phyloP scores from a whole-genome alignment of 495 filamentous ascomycete species.

The Podospora fimiseda region DNA sequence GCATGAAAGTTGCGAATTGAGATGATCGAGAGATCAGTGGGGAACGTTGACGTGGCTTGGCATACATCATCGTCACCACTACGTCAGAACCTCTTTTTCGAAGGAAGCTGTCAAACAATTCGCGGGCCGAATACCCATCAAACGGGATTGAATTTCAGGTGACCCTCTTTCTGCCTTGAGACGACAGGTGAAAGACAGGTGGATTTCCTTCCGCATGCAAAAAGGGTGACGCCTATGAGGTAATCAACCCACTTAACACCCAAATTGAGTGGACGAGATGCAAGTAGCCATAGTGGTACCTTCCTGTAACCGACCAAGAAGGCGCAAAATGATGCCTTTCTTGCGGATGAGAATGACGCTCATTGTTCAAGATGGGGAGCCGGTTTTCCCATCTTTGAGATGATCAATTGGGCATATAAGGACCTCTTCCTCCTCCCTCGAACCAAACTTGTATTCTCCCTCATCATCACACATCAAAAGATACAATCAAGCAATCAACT shows the following conservation, averaged over 20 bases:
- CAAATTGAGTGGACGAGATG: too few species aligned
- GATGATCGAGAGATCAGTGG: background rate
- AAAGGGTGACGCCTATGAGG: constrained; percentile 12
- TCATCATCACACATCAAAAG: constrained; percentile 12
- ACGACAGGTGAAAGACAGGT: background rate
- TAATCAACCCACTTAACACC: too few species aligned
- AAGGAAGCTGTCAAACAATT: background rate
- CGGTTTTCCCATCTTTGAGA: background rate
- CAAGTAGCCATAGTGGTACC: background rate
- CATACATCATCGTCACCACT: background rate
- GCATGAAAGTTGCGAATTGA: too few species aligned
- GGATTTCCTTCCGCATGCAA: background rate
- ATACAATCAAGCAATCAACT: constrained; percentile 4
- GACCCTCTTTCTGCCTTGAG: too few species aligned
- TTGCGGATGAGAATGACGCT: background rate
- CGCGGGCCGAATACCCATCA: background rate
- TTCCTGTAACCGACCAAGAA: constrained; percentile 3
- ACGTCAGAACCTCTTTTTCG: background rate
- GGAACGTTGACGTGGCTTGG: background rate
- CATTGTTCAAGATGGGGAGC: background rate
- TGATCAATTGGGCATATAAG: constrained; percentile 5
- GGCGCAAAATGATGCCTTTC: background rate
- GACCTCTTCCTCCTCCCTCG: background rate
- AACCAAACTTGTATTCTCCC: background rate
- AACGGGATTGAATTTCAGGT: background rate